Evolutionary conservation across 192 early-diverging fungal genomes (phyloP), one percentile per base, ranked within the genome.

Genomic region (Allomyces macrogynus): DNA sequence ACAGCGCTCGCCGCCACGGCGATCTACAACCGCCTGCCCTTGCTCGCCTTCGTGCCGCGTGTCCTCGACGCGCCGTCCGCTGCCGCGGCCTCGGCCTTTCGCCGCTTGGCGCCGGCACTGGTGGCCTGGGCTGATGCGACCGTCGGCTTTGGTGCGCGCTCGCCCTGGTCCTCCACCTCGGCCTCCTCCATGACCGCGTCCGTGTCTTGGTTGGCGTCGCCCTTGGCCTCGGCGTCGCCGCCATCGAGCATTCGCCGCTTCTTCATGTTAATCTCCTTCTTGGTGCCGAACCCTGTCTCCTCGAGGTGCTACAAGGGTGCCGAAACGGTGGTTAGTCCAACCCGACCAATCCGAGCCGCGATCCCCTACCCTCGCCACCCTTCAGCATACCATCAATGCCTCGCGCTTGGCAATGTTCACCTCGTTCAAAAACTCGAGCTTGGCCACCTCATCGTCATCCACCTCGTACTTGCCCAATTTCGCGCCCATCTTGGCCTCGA

Each of bases 391-490:
- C 89, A 89, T 87, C 54, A 74, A 84, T 4, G 96, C 94, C 11
- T 86, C 84, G 0, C 93, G 75, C 74, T 93, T 95, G 18, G 96
- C 96, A 0, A 86, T 73, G 20, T 83, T 72, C 8, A 99, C 93
- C 67, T 87, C 86, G 67, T 84, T 86, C 74, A 99, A 77, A 10
- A 83, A 72, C 23, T 92, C 90, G 25, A 97, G 70, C 7, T 57
- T 14, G 49, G 12, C 20, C 2, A 95, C 88, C 54, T 85, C 82
- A 62, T 85, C 83, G 68, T 99, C 96, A 10, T 78, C 72, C 14
- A 97, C 70, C 23, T 76, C 68, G 62, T 84, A 85, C 67, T 93
- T 86, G 24, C 77, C 78, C 77, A 99, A 77, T 69, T 90, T 84
- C 63, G 84, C 88, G 67, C 84, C 89, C 65, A 83, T 87, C 65